Conservation (phyloP, 2,329 filamentous ascomycete species). For the Colletotrichum endophyticum region DNA sequence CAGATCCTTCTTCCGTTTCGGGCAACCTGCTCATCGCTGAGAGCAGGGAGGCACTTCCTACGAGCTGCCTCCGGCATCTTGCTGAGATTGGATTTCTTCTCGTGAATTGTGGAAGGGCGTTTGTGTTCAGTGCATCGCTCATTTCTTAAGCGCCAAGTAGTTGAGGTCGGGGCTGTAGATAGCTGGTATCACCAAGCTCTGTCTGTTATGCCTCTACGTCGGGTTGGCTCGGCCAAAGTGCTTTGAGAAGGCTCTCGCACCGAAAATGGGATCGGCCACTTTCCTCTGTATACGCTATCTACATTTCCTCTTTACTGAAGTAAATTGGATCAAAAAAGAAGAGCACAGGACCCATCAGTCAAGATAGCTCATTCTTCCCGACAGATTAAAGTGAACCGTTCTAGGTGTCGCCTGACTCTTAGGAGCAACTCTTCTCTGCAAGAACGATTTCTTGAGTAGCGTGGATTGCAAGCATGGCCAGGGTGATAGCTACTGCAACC, state of each 20-base stretch:
- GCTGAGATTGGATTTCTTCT: neutral
- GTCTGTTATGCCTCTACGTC: neutral
- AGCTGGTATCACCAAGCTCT: neutral
- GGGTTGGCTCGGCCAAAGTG: neutral
- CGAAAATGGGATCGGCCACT: neutral
- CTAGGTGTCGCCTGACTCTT: neutral
- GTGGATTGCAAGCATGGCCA: neutral
- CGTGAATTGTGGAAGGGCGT: neutral
- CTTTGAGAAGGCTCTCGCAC: neutral
- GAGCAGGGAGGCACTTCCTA: neutral
- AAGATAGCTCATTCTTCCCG: neutral
- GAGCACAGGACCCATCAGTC: neutral
- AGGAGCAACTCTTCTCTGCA: neutral
- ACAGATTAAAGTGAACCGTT: neutral
- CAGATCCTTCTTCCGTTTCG: neutral
- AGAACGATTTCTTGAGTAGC: neutral
- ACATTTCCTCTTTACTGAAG: neutral
- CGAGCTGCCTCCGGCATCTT: neutral
- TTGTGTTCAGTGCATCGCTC: neutral
- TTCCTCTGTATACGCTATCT: neutral
- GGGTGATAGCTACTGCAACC: neutral
- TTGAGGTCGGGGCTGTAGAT: neutral
- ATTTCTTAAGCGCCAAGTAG: rapidly evolving
- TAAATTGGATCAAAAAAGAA: neutral
- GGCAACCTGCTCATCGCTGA: neutral